These are phyloP conservation scores for Aphanomyces invadans DNA, from an alignment of 352 stramenopile species.

Conservation along the genomic window DNA sequence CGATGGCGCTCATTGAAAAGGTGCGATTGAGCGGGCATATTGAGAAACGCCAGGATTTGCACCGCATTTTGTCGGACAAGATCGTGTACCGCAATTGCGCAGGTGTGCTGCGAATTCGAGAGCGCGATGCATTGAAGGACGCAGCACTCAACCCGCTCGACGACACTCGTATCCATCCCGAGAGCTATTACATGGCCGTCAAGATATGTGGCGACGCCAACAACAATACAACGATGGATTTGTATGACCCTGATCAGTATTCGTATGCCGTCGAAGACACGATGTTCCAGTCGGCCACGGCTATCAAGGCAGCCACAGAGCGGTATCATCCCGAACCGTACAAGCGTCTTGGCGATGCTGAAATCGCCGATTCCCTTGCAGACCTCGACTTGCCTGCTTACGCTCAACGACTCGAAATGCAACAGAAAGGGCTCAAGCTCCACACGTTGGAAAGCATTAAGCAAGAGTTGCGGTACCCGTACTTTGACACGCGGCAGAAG, in stretches of 20 bases:
- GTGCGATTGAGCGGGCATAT: slow-evolving; percentile 78
- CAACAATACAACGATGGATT: slow-evolving; percentile 87
- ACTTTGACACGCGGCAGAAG: slow-evolving; percentile 81
- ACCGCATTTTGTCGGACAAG: slow-evolving; percentile 78
- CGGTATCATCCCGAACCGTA: slow-evolving; percentile 35
- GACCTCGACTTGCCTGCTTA: slow-evolving; percentile 84
- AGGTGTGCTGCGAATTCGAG: slow-evolving; percentile 81
- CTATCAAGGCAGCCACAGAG: slow-evolving; percentile 61
- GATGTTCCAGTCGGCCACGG: slow-evolving; percentile 84
- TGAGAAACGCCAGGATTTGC: slow-evolving; percentile 73
- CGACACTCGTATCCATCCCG: slow-evolving; percentile 81
- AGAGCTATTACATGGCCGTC: slow-evolving; percentile 89
- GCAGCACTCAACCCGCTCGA: slow-evolving; percentile 78
- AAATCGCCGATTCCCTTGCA: slow-evolving; percentile 81
- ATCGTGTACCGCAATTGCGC: slow-evolving; percentile 84
- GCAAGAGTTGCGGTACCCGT: slow-evolving; percentile 81
- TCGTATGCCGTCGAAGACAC: slow-evolving; percentile 86
- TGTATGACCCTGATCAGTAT: slow-evolving; percentile 88
- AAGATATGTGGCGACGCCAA: slow-evolving; percentile 88
- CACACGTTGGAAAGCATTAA: slow-evolving; percentile 86
- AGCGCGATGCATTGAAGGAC: slow-evolving; percentile 78
- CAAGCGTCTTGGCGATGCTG: slow-evolving; percentile 49
- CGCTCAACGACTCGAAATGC: slow-evolving; percentile 71
- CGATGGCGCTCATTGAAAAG: slow-evolving; percentile 68
- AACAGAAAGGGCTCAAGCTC: slow-evolving; percentile 85